Percentiles rank a stretch among this genome's conserved stretches.
Conservation (phyloP, 192 early-diverging fungal genomes). For the Chytriomyces sp. region DNA sequence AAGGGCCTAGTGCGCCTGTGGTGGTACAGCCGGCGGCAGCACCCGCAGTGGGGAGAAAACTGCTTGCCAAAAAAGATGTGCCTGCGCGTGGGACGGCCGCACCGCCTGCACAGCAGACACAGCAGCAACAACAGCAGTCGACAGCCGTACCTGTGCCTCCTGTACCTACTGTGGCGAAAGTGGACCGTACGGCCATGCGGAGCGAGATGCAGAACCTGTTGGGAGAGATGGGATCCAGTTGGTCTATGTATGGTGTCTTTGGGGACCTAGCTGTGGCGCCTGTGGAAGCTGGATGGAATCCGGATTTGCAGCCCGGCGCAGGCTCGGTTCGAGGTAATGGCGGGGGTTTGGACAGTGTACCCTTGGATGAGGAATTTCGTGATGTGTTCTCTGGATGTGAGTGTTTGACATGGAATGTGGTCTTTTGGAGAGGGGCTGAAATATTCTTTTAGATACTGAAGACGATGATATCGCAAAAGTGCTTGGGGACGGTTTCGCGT, state of each 20-base stretch:
- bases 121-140: not conserved
- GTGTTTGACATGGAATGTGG: not conserved
- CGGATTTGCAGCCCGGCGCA: conserved; percentile 16
- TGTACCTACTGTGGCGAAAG: not conserved
- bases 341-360: not conserved
- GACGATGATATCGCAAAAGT: not conserved
- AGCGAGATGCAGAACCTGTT: not conserved
- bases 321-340: not conserved
- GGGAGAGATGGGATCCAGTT: not conserved
- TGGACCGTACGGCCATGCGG: not conserved
- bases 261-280: not conserved
- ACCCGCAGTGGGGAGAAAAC: too few species aligned
- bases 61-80: too few species aligned
- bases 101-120: too few species aligned
- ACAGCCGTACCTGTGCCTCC: not conserved
- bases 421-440: not conserved
- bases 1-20: too few species aligned
- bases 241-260: not conserved
- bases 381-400: not conserved
- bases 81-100: too few species aligned
- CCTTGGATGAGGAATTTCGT: not conserved
- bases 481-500: not conserved
- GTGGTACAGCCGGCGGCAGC: too few species aligned
- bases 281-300: not conserved
- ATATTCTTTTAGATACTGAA: too few species aligned